Evolutionary conservation across 495 filamentous ascomycete species (phyloP).

Genomic region (Penicillium paxilli): DNA sequence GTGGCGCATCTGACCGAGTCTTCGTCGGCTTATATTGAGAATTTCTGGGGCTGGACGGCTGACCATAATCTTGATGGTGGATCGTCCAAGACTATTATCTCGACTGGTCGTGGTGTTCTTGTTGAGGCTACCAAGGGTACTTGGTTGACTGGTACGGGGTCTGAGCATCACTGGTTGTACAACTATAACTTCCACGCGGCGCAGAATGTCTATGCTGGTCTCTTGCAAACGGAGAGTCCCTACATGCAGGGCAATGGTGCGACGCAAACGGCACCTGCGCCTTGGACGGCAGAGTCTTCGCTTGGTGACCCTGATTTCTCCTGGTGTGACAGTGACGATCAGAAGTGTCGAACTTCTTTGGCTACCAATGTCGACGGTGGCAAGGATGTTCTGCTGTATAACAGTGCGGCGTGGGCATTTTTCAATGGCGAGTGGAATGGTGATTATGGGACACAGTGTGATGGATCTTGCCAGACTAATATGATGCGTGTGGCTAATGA

Average conservation of each 20-base stretch:
- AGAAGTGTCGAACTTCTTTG: slow-evolving; percentile 43
- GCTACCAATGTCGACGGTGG: slow-evolving; percentile 39
- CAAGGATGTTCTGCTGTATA: slow-evolving; percentile 55
- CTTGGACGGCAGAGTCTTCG: slow-evolving; percentile 35
- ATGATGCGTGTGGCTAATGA: slow-evolving; percentile 36
- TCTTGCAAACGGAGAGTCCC: slow-evolving; percentile 48
- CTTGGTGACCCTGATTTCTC: slow-evolving; percentile 45
- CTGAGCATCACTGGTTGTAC: slow-evolving; percentile 52
- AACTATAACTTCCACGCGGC: slow-evolving; percentile 51
- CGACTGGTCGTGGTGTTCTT: slow-evolving; percentile 50
- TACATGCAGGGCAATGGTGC: slow-evolving; percentile 47
- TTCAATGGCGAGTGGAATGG: slow-evolving; percentile 42
- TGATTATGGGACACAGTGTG: slow-evolving; percentile 25
- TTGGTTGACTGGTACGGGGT: slow-evolving; percentile 44
- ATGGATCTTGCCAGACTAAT: slow-evolving; percentile 45
- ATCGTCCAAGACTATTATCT: slow-evolving; percentile 38
- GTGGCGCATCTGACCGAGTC: slow-evolving; percentile 49
- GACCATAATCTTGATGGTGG: slow-evolving; percentile 51
- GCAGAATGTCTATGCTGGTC: slow-evolving; percentile 45
- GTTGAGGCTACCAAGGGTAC: slow-evolving; percentile 46
- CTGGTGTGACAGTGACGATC: slow-evolving; percentile 31
- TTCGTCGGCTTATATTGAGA: slow-evolving; percentile 55
- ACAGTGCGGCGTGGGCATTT: slow-evolving; percentile 52
- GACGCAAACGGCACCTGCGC: slow-evolving; percentile 36
- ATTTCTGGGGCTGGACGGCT: slow-evolving; percentile 60